phyloP scores from a whole-genome alignment of 2,329 filamentous ascomycete species.

The Knufia petricola region DNA sequence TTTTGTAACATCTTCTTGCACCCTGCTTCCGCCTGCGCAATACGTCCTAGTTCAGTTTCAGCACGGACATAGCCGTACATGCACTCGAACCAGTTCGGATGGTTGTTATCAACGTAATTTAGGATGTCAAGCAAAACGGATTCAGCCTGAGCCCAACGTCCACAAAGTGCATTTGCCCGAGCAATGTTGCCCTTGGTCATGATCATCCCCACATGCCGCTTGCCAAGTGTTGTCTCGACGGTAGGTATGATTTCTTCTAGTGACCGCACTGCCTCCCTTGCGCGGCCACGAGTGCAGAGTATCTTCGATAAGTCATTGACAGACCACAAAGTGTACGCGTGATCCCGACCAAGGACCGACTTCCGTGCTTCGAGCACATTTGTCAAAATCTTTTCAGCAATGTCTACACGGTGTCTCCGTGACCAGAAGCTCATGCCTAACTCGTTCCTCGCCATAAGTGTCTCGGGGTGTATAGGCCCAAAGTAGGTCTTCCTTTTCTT shows the following conservation, averaged over 20 bases:
- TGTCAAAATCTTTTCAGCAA: conserved; percentile 16
- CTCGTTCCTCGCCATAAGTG: conserved; percentile 13
- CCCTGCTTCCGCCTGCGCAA: not conserved
- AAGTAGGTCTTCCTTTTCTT: conserved; percentile 12
- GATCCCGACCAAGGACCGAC: conserved; percentile 17
- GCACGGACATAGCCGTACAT: conserved; percentile 18
- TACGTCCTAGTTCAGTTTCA: not conserved
- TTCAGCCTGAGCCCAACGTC: conserved; percentile 19
- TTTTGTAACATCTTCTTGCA: not conserved
- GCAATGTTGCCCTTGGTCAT: conserved; percentile 26
- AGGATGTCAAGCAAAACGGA: conserved; percentile 12
- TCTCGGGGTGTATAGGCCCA: conserved; percentile 14
- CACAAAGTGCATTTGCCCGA: conserved; percentile 19
- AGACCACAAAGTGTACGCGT: conserved; percentile 21
- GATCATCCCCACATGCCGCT: conserved; percentile 21
- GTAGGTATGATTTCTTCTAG: conserved; percentile 16
- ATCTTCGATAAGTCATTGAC: conserved; percentile 19
- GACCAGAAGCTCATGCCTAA: conserved; percentile 15
- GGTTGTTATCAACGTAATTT: conserved; percentile 10
- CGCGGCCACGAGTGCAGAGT: conserved; percentile 12
- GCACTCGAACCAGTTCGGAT: conserved; percentile 21
- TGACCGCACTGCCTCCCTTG: conserved; percentile 63
- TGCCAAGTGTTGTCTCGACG: conserved; percentile 20
- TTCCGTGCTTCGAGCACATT: conserved; percentile 16
- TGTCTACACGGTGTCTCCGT: conserved; percentile 9